These are phyloP conservation scores for Capsicum pubescens DNA, from an alignment of 257 asterid species.

Conservation along the genomic window DNA sequence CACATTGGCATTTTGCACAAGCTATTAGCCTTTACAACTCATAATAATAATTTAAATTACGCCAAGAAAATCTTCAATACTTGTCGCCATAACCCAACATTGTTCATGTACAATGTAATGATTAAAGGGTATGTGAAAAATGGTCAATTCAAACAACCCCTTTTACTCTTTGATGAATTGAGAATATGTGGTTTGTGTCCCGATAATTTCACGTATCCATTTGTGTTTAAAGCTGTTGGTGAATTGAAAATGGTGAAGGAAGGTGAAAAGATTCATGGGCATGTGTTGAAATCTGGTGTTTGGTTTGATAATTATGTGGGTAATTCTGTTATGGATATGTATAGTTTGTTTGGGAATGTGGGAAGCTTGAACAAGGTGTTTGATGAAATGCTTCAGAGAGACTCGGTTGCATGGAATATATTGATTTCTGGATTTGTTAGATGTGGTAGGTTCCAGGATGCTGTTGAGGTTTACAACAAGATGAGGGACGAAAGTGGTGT, in stretches of 20 bases:
- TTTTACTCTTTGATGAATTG: conserved; percentile 71
- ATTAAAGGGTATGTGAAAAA: conserved; percentile 63
- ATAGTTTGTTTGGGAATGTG: conserved; percentile 56
- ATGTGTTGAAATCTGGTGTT: conserved; percentile 69
- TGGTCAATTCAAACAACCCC: conserved; percentile 49
- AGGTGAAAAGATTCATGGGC: conserved; percentile 83
- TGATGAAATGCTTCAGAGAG: conserved; percentile 71
- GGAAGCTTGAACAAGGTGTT: conserved; percentile 58
- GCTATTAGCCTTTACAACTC: conserved; percentile 53
- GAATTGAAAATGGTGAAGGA: conserved; percentile 50
- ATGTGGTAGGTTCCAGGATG: conserved; percentile 60
- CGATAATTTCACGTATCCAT: conserved; percentile 82
- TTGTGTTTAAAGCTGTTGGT: conserved; percentile 73
- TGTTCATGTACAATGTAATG: conserved; percentile 74
- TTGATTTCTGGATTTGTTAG: conserved; percentile 67
- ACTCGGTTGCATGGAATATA: conserved; percentile 75
- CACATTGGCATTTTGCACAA: conserved; percentile 73
- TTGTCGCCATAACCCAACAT: conserved; percentile 52
- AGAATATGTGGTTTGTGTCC: conserved; percentile 64
- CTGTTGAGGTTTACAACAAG: conserved; percentile 58
- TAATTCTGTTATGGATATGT: conserved; percentile 75
- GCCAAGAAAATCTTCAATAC: conserved; percentile 58
- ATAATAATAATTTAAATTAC: conserved; percentile 34
- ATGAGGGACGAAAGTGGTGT: conserved; percentile 52
- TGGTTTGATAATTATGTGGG: conserved; percentile 64